These are phyloP conservation scores for Globisporangium parvum DNA, from an alignment of 352 stramenopile species.

Conservation along the genomic window DNA sequence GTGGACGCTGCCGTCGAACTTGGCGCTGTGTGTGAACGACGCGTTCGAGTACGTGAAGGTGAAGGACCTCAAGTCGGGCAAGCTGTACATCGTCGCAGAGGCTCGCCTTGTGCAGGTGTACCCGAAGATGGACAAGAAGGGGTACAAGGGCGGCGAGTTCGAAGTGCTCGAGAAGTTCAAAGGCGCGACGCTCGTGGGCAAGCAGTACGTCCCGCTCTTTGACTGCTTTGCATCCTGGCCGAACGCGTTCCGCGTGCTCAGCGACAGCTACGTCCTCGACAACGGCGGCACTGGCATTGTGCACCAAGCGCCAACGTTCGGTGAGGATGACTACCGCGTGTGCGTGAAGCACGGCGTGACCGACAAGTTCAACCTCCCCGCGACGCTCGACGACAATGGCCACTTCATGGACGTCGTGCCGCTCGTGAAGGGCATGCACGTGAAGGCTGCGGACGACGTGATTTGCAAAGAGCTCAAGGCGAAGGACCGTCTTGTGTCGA, in stretches of 20 bases:
- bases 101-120: conserved; percentile 94
- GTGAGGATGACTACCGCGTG: conserved; percentile 99
- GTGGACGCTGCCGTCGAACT: conserved; percentile 98
- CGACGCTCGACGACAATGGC: conserved; percentile 96
- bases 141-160: conserved; percentile 93
- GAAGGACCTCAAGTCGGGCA: conserved; percentile 88
- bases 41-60: conserved; percentile 97
- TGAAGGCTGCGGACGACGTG: conserved; percentile 98
- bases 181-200: conserved; percentile 92
- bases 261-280: conserved; percentile 97
- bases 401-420: conserved; percentile 91
- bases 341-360: conserved; percentile 95
- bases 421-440: conserved; percentile 92
- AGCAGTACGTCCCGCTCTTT: conserved; percentile 96
- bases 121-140: conserved; percentile 96
- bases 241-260: conserved; percentile 94
- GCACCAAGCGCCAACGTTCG: conserved; percentile 98
- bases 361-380: conserved; percentile 93
- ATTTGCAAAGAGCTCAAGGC: conserved; percentile 96
- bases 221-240: conserved; percentile 90
- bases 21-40: conserved; percentile 97
- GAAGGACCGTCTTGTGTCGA: conserved; percentile 93
- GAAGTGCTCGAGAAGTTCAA: conserved; percentile 89
- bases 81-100: conserved; percentile 94
- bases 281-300: conserved; percentile 97